phyloP scores from a whole-genome alignment of 768 basidiomycete species.

The Podaxis sp. region DNA sequence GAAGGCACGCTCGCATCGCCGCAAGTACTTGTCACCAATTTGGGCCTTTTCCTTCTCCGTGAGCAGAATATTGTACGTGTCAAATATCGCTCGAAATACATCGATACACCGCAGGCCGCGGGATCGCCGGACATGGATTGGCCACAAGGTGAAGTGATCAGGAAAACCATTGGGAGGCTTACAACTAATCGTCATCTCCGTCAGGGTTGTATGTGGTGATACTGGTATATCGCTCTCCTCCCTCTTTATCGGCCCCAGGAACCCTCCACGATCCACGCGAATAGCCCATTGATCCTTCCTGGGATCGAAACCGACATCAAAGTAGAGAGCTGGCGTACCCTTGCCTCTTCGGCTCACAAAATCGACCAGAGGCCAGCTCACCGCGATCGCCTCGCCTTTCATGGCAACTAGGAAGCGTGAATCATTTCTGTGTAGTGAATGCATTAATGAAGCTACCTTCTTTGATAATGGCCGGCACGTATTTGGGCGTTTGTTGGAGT shows the following conservation, averaged over 20 bases:
- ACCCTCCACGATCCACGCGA: slow-evolving; percentile 25
- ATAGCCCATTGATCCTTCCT: slow-evolving; percentile 22
- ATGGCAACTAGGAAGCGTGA: slow-evolving; percentile 28
- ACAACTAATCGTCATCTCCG: slow-evolving; percentile 47
- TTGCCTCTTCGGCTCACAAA: slow-evolving; percentile 29
- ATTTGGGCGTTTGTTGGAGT: slow-evolving; percentile 22
- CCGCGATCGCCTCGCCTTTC: slow-evolving; percentile 39
- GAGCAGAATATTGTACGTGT: slow-evolving; percentile 44
- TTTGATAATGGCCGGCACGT: slow-evolving; percentile 30
- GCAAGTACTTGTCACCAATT: slow-evolving; percentile 29
- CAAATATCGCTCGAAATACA: slow-evolving; percentile 58
- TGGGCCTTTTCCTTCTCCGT: slow-evolving; percentile 38
- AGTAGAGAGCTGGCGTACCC: slow-evolving; percentile 40
- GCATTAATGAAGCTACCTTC: slow-evolving; percentile 14
- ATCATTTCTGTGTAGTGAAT: background rate
- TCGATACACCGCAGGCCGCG: slow-evolving; percentile 54
- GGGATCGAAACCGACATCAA: slow-evolving; percentile 52
- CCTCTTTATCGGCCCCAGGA: slow-evolving; percentile 28
- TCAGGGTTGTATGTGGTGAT: slow-evolving; percentile 40
- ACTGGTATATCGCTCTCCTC: slow-evolving; percentile 43
- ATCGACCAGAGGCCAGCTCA: slow-evolving; percentile 52
- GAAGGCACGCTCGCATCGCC: slow-evolving; percentile 42
- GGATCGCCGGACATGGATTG: slow-evolving; percentile 41
- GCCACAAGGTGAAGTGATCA: slow-evolving; percentile 35
- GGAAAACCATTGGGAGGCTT: slow-evolving; percentile 25